Base-by-base conservation (phyloP, 2,329 filamentous ascomycete genomes). In the Phialocephala sp. region DNA sequence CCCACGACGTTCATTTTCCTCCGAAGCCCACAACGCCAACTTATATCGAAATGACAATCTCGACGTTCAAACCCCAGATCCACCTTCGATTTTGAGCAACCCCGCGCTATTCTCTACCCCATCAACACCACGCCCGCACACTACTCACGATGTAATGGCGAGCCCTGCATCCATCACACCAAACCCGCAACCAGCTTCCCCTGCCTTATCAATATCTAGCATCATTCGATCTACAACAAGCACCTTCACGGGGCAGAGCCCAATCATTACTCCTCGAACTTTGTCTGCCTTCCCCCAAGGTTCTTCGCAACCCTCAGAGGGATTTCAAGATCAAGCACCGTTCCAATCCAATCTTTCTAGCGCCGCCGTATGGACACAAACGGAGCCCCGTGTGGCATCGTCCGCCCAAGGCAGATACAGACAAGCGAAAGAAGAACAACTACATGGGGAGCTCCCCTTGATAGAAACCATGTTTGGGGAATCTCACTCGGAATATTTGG, bases 231-330 rank as follows among this genome's bases (percentile, higher is more conserved):
- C 18, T 50, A 24, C 35, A 18, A 24, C 35, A 18, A 47, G 15
- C 43, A 37, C 8, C 18, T 60, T 60, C 24, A 60, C 22, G 11
- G 58, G 58, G 24, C 39, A 60, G 45, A 50, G 58, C 22, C 56
- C 56, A 59, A 35, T 35, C n/a, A 20, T 27, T 6, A 20, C 24
- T 20, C n/a, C 24, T 27, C n/a, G 24, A 22, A 27, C 37, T 12
- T 41, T 50, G n/a, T 14, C 24, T 15, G 12, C 12, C 45, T 27
- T 50, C n/a, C n/a, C 45, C 12, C 45, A 27, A 50, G 18, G 3
- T 20, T n/a, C 24, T 50, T 50, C 24, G 2, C n/a, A 50, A 20
- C 3, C 18, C 5, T 3, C 24, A 22, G 24, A 50, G 12, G n/a
- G n/a, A 3, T 50, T 50, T 27, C 45, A 50, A 50, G n/a, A 18